A percentile compares a stretch with the other conserved stretches of the same genome.
Evolutionary conservation across 495 filamentous ascomycete genomes (phyloP).

Genomic region (Amniculicola lignicola): DNA sequence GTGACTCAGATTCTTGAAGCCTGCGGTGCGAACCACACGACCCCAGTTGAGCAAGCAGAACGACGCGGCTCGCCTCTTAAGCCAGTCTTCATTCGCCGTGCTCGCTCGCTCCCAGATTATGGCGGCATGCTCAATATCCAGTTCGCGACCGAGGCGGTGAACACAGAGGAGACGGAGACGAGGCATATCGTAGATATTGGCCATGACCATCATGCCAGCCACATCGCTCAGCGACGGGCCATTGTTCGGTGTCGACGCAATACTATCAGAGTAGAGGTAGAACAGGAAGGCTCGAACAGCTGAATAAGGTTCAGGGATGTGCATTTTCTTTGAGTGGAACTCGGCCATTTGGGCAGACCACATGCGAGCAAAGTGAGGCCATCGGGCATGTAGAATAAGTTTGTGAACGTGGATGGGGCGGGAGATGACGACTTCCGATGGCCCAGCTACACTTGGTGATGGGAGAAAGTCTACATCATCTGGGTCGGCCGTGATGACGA

Average conservation of each 20-base stretch:
- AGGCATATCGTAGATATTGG: conserved; percentile 94
- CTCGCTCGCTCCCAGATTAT: conserved; percentile 94
- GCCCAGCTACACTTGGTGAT: conserved; percentile 28
- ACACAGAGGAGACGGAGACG: conserved; percentile 86
- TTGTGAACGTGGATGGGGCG: conserved; percentile 90
- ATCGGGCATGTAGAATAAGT: conserved; percentile 87
- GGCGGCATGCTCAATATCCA: conserved; percentile 91
- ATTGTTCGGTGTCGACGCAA: conserved; percentile 57
- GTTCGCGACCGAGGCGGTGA: conserved; percentile 77
- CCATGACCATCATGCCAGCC: conserved; percentile 94
- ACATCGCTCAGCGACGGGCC: conserved; percentile 75
- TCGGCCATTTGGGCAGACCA: conserved; percentile 94
- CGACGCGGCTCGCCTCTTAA: conserved; percentile 76
- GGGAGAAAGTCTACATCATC: conserved; percentile 62
- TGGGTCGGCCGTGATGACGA: conserved; percentile 75
- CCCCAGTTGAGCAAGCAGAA: conserved; percentile 96
- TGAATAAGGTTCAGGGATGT: conserved; percentile 92
- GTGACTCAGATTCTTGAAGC: conserved; percentile 76
- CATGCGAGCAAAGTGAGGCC: conserved; percentile 91
- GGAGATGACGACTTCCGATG: conserved; percentile 48
- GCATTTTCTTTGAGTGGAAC: conserved; percentile 93
- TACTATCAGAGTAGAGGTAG: conserved; percentile 94
- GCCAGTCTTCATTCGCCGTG: conserved; percentile 86
- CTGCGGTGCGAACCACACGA: conserved; percentile 81
- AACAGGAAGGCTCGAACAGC: conserved; percentile 93